Conservation (phyloP, 768 basidiomycete species). For the Mycena capillaripes region DNA sequence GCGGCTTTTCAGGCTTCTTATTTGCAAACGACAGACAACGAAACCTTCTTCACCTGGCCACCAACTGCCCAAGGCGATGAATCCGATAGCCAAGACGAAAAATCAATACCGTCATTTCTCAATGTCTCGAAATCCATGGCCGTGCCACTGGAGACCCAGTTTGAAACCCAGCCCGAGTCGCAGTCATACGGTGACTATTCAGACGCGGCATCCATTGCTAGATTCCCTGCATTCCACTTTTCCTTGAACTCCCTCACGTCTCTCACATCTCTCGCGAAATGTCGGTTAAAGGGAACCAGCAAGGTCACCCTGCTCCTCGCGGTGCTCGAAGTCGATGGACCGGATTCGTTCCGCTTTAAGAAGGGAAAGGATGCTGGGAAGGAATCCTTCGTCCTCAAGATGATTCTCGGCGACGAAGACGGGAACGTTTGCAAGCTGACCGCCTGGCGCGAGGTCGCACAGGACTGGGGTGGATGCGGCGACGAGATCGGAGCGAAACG, state of each 20-base stretch:
- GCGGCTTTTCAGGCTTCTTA: background rate
- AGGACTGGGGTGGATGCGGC: conserved; percentile 72
- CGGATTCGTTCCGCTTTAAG: conserved; percentile 75
- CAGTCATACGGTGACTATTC: conserved; percentile 73
- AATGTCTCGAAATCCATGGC: conserved; percentile 38
- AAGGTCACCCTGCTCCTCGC: conserved; percentile 75
- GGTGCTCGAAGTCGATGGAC: conserved; percentile 83
- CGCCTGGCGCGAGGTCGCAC: conserved; percentile 85
- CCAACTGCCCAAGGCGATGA: conserved; percentile 55
- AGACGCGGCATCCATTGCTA: conserved; percentile 77
- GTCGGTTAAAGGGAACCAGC: conserved; percentile 53
- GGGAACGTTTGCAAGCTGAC: conserved; percentile 79
- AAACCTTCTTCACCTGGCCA: conserved; percentile 71
- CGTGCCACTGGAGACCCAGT: conserved; percentile 36
- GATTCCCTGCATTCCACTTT: conserved; percentile 84
- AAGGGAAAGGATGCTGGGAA: conserved; percentile 79
- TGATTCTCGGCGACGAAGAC: conserved; percentile 82
- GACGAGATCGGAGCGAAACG: conserved; percentile 64
- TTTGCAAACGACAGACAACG: conserved; percentile 37
- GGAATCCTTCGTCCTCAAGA: conserved; percentile 75
- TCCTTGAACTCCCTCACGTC: conserved; percentile 71
- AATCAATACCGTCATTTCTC: conserved; percentile 45
- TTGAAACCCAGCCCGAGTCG: conserved; percentile 50
- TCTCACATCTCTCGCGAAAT: conserved; percentile 54
- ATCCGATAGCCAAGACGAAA: conserved; percentile 24